phyloP scores from a whole-genome alignment of 2,329 filamentous ascomycete genomes.

The Venturia asperata region DNA sequence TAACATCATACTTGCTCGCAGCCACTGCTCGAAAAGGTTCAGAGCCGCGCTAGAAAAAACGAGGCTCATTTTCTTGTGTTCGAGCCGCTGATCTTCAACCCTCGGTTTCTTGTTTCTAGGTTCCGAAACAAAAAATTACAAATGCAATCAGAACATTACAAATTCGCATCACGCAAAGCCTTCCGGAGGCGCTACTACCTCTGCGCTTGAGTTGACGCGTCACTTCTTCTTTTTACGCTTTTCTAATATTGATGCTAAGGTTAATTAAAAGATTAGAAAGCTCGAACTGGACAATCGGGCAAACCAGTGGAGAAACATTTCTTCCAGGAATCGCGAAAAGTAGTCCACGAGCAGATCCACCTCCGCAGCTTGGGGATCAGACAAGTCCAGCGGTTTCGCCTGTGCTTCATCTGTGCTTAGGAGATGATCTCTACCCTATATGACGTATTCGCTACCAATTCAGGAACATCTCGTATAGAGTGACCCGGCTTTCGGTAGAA shows the following conservation, averaged over 20 bases:
- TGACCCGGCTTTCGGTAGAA: not conserved
- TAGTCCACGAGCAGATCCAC: not conserved
- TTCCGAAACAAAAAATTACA: not conserved
- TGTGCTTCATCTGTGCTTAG: too few relatives aligned
- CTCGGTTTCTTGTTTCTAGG: not conserved
- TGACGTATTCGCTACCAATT: not conserved
- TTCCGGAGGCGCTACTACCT: not conserved
- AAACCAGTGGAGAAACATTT: not conserved
- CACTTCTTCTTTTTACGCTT: too few relatives aligned
- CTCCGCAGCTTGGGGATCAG: not conserved
- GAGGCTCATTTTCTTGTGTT: not conserved
- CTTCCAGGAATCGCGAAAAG: not conserved
- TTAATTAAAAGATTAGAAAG: too few relatives aligned
- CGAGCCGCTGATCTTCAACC: not conserved
- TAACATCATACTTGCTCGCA: not conserved
- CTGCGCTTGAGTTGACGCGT: not conserved
- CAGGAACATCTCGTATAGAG: not conserved
- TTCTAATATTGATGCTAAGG: too few relatives aligned
- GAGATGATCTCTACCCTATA: too few relatives aligned
- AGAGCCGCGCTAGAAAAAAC: not conserved
- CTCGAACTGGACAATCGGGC: not conserved
- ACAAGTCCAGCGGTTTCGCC: not conserved
- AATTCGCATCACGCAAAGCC: not conserved
- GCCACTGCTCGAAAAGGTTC: not conserved
- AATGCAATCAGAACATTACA: not conserved